Percentiles rank a stretch among this genome's conserved stretches.
These are phyloP conservation scores for Mesostigma viride DNA, from an alignment of 139 green algal species.

Conservation along the genomic window DNA sequence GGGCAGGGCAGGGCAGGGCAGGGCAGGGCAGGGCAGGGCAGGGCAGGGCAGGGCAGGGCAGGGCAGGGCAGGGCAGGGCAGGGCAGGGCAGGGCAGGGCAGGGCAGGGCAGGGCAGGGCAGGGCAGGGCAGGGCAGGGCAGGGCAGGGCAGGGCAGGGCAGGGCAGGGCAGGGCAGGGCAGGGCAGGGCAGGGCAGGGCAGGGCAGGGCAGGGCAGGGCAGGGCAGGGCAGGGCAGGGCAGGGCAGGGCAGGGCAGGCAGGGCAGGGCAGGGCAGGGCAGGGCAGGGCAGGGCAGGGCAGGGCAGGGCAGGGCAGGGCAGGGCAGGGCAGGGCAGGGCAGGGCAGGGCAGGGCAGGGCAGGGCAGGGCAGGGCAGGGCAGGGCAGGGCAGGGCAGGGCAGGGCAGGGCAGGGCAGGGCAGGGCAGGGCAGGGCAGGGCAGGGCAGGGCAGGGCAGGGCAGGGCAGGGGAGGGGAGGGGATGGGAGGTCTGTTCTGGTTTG, in stretches of 20 bases:
- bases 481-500: too few species aligned
- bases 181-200: too few species aligned
- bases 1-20: slow-evolving; percentile 8
- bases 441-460: too few species aligned
- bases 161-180: too few species aligned
- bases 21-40: slow-evolving; percentile 5
- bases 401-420: too few species aligned
- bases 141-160: too few species aligned
- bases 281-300: background rate
- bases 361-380: background rate
- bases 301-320: slow-evolving; percentile 9
- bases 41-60: slow-evolving; percentile 2
- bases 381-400: slow-evolving; percentile 2
- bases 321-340: slow-evolving; percentile 4
- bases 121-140: background rate
- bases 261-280: slow-evolving; percentile 10
- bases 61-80: background rate
- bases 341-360: background rate
- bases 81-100: background rate
- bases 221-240: too few species aligned
- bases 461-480: too few species aligned
- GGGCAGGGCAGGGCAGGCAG: too few species aligned
- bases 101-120: slow-evolving; percentile 2
- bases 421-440: too few species aligned
- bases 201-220: too few species aligned